phyloP scores from a whole-genome alignment of 2,329 filamentous ascomycete species.

The Colletotrichum tofieldiae region DNA sequence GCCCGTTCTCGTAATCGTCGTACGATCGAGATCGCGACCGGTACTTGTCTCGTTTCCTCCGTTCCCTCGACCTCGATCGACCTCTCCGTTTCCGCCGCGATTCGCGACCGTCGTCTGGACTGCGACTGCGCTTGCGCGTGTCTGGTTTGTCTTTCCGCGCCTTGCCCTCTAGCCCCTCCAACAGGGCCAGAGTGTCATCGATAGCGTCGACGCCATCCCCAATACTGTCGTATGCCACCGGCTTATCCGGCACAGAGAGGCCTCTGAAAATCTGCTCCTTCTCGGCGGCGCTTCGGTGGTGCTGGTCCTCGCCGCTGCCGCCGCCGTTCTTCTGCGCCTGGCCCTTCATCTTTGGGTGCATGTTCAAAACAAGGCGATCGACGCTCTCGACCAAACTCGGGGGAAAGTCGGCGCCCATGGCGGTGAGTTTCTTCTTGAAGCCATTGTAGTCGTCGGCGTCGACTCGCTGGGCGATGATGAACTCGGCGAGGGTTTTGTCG shows the following conservation, averaged over 20 bases:
- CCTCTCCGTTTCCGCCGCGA: slow-evolving; percentile 59
- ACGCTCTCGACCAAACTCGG: slow-evolving; percentile 91
- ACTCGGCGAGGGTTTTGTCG: slow-evolving; percentile 97
- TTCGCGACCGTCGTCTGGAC: slow-evolving; percentile 66
- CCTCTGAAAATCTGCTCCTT: slow-evolving; percentile 94
- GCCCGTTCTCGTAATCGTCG: slow-evolving; percentile 64
- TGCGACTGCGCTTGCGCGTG: slow-evolving; percentile 72
- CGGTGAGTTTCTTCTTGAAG: slow-evolving; percentile 83
- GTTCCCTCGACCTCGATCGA: slow-evolving; percentile 60
- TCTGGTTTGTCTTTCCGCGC: slow-evolving; percentile 58
- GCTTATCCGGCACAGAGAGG: slow-evolving; percentile 87
- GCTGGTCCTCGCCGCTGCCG: slow-evolving; percentile 58
- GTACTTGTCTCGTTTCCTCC: slow-evolving; percentile 54
- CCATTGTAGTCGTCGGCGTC: slow-evolving; percentile 79
- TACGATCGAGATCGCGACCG: slow-evolving; percentile 57
- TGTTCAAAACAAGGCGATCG: slow-evolving; percentile 87
- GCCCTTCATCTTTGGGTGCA: slow-evolving; percentile 91
- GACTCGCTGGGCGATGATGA: slow-evolving; percentile 91
- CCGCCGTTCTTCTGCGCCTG: slow-evolving; percentile 57
- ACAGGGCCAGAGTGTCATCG: slow-evolving; percentile 91
- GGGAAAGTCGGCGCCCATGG: slow-evolving; percentile 86
- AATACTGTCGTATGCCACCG: slow-evolving; percentile 55
- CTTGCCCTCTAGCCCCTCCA: slow-evolving; percentile 88
- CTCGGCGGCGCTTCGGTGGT: slow-evolving; percentile 67
- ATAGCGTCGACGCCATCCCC: slow-evolving; percentile 75